phyloP scores from a whole-genome alignment of 2,329 filamentous ascomycete genomes.

The Cercospora citrullina region DNA sequence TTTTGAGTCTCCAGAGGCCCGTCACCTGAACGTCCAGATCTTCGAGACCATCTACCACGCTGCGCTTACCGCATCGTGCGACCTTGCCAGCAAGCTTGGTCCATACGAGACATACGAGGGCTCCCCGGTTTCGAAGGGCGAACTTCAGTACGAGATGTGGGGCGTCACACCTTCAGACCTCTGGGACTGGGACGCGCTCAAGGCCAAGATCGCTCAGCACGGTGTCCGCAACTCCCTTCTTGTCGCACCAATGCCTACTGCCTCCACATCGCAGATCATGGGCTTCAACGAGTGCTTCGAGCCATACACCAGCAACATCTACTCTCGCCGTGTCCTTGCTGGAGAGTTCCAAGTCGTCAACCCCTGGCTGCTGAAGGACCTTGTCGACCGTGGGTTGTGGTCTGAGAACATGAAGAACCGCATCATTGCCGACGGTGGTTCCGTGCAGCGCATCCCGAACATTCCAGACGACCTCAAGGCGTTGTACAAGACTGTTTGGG shows the following conservation, averaged over 20 bases:
- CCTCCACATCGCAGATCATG: slow-evolving; percentile 94
- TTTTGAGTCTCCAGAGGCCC: slow-evolving; percentile 93
- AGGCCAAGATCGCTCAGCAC: slow-evolving; percentile 86
- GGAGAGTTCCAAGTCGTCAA: slow-evolving; percentile 99
- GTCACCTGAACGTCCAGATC: slow-evolving; percentile 93
- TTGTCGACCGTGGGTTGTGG: slow-evolving; percentile 97
- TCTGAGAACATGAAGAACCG: slow-evolving; percentile 99
- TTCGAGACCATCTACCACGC: slow-evolving; percentile 99
- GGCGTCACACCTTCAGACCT: slow-evolving; percentile 87
- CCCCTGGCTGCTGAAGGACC: slow-evolving; percentile 96
- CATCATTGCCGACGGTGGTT: slow-evolving; percentile 95
- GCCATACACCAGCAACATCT: slow-evolving; percentile 99
- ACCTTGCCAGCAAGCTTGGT: slow-evolving; percentile 80
- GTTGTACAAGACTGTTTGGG: slow-evolving; percentile 99
- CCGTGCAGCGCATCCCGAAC: slow-evolving; percentile 94
- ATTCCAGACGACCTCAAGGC: slow-evolving; percentile 94
- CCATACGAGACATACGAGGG: slow-evolving; percentile 89
- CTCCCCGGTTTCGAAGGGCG: slow-evolving; percentile 89
- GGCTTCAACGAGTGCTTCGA: slow-evolving; percentile 99
- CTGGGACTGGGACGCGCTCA: slow-evolving; percentile 92
- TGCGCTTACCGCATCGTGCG: slow-evolving; percentile 82
- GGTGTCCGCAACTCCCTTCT: slow-evolving; percentile 95
- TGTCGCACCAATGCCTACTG: slow-evolving; percentile 96
- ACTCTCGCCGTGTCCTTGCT: slow-evolving; percentile 94
- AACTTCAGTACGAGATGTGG: slow-evolving; percentile 99